Percentiles rank a stretch among this genome's conserved stretches.
phyloP scores from a whole-genome alignment of 106 monocot genomes.

The Dactylorhiza incarnata region DNA sequence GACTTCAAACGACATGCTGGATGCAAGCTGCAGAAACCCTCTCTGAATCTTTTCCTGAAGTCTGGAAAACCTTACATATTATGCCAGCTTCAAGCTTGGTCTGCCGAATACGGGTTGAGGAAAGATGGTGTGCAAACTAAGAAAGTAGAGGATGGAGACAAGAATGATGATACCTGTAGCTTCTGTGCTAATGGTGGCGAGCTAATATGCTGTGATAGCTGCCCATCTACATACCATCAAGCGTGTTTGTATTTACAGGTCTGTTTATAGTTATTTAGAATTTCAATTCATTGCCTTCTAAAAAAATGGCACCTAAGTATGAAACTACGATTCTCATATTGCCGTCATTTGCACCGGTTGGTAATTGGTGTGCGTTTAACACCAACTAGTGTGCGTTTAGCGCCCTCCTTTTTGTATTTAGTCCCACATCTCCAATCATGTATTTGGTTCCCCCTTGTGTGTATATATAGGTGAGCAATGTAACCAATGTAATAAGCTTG shows the following conservation, averaged over 20 bases:
- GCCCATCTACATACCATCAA: constrained; percentile 71
- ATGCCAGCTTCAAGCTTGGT: constrained; percentile 80
- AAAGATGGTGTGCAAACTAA: constrained; percentile 28
- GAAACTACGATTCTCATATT: no score
- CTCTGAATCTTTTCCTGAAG: constrained; percentile 53
- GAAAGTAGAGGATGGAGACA: constrained; percentile 31
- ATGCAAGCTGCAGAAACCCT: constrained; percentile 18
- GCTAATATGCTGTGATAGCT: constrained; percentile 82
- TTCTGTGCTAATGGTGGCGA: constrained; percentile 83
- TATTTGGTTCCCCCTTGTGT: no score
- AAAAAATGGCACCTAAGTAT: neutral
- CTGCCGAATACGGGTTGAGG: constrained; percentile 52
- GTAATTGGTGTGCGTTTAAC: no score
- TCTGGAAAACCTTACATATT: constrained; percentile 40
- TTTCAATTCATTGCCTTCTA: neutral
- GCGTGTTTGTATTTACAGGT: constrained; percentile 58
- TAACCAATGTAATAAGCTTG: no score
- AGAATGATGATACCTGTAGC: constrained; percentile 86
- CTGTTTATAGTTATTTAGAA: constrained; percentile 2
- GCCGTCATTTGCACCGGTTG: no score
- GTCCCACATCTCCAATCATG: no score
- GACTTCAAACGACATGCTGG: constrained; percentile 59
- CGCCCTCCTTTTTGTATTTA: no score
- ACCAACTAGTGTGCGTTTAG: no score
- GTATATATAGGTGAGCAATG: no score